These are phyloP conservation scores for Extremus antarcticus DNA, from an alignment of 495 filamentous ascomycete genomes.

Conservation along the genomic window DNA sequence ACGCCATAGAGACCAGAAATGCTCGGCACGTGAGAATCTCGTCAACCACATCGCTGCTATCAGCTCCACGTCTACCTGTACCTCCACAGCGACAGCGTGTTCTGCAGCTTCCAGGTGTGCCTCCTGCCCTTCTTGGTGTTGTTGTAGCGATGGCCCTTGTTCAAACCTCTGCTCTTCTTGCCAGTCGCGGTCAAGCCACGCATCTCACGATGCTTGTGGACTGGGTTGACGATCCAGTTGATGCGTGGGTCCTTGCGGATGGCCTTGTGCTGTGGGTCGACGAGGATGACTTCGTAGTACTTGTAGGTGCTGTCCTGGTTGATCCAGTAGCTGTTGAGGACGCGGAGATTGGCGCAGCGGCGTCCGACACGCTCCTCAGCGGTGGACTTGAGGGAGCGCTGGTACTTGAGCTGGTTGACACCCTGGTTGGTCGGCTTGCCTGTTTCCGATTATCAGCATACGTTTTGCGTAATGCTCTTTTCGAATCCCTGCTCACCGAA, in stretches of 20 bases:
- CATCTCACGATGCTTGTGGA: conserved; percentile 99
- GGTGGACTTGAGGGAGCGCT: conserved; percentile 91
- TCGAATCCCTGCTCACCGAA: conserved; percentile 57
- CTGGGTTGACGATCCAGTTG: conserved; percentile 99
- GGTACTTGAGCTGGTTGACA: conserved; percentile 99
- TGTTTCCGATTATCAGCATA: conserved; percentile 27
- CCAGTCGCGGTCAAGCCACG: conserved; percentile 94
- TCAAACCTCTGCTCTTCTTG: conserved; percentile 98
- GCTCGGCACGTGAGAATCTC: no score
- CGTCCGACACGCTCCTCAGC: conserved; percentile 99
- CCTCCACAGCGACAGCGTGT: conserved; percentile 91
- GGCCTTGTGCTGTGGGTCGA: conserved; percentile 99
- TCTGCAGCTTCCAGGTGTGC: conserved; percentile 99
- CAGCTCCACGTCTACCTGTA: conserved; percentile 46
- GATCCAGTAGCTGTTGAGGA: conserved; percentile 99
- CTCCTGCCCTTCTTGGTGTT: conserved; percentile 88
- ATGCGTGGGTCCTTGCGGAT: conserved; percentile 97
- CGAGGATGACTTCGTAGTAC: conserved; percentile 99
- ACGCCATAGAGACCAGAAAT: no score
- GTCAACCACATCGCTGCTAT: no score
- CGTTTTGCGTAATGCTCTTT: not conserved
- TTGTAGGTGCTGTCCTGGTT: conserved; percentile 99
- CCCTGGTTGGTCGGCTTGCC: conserved; percentile 99
- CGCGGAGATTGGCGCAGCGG: conserved; percentile 94
- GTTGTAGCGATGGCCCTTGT: conserved; percentile 97